These are phyloP conservation scores for Camellia sinensis DNA, from an alignment of 148 eudicot species.

Conservation along the genomic window DNA sequence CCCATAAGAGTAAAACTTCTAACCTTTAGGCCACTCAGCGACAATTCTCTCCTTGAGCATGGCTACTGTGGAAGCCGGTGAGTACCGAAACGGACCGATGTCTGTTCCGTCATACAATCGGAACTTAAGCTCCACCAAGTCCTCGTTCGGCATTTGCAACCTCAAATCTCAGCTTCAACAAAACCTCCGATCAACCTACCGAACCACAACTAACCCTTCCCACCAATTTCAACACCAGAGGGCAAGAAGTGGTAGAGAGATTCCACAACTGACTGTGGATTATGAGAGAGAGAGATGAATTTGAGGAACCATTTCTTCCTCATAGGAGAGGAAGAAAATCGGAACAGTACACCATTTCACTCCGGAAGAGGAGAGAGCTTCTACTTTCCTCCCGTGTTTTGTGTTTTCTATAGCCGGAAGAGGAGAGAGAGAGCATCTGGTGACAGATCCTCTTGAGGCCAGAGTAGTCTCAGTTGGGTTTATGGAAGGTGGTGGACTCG, in stretches of 20 bases:
- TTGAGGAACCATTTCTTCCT: constrained; percentile 34
- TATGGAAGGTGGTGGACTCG: too few species aligned
- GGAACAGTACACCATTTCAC: too few species aligned
- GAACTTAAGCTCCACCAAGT: constrained; percentile 68
- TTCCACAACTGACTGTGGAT: background rate
- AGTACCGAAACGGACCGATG: constrained; percentile 66
- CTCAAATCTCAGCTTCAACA: background rate
- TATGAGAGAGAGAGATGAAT: background rate
- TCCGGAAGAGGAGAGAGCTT: too few species aligned
- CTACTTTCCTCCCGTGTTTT: too few species aligned
- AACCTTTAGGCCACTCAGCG: constrained; percentile 87
- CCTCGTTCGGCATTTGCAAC: constrained; percentile 71
- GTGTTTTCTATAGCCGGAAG: too few species aligned
- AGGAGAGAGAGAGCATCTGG: too few species aligned
- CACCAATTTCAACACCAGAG: constrained; percentile 10
- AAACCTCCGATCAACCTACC: background rate
- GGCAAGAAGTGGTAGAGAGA: background rate
- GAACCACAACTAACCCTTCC: constrained; percentile 5
- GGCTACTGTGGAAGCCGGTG: constrained; percentile 58
- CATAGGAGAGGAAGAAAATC: too few species aligned
- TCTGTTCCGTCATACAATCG: constrained; percentile 74
- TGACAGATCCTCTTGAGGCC: too few species aligned
- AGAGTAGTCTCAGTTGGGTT: too few species aligned
- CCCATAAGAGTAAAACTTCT: background rate
- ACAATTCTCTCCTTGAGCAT: constrained; percentile 71